Base-by-base conservation (phyloP, 345 rosid genomes). In the Hibiscus trionum region DNA sequence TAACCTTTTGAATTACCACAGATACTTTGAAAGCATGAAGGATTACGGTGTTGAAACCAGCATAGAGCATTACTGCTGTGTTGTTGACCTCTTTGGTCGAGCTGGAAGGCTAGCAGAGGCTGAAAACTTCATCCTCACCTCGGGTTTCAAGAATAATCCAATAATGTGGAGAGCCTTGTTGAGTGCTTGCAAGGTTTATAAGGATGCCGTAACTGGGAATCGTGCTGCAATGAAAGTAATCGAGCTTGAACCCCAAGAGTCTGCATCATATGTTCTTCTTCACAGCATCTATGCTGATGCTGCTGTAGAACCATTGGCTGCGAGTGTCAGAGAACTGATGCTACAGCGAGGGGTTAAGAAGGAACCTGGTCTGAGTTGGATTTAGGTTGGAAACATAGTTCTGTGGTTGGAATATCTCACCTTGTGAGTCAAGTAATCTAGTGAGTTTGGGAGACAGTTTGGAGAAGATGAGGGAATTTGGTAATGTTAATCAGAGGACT, bases 311-410 rank as follows among this genome's bases (percentile, higher is more conserved):
- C 35, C 76, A 39, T 77, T 67, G n/a, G 88, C 73, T 56, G 79
- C 58, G 10, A 59, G 78, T 16, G 76, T 81, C 15, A 83, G 82
- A 73, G 81, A 73, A 31, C 11, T 77, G 70, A 84, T 87, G 88
- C 76, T 59, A 74, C 77, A 72, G 35, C 72, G 69, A 59, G 78
- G 83, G 16, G 72, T 87, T 17, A 87, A 70, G 79, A 87, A 87
- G 78, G 84, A 87, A 73, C 86, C 90, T 16, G 88, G 85, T 31
- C 57, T 78, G 24, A 87, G 90, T 75, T 81, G 83, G 84, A 81
- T 87, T 56, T 69, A 80, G 71, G 81, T 81, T 6, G 66, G 79
- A 59, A 77, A 66, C 44, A 21, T 70, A 65, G 17, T 81, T 17
- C 47, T 1, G 76, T 67, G 8, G 78, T 77, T 61, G 83, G 80